Evolutionary conservation across 345 rosid genomes (phyloP), one percentile per base, ranked within the genome.

Genomic region (Bruguiera parviflora): DNA sequence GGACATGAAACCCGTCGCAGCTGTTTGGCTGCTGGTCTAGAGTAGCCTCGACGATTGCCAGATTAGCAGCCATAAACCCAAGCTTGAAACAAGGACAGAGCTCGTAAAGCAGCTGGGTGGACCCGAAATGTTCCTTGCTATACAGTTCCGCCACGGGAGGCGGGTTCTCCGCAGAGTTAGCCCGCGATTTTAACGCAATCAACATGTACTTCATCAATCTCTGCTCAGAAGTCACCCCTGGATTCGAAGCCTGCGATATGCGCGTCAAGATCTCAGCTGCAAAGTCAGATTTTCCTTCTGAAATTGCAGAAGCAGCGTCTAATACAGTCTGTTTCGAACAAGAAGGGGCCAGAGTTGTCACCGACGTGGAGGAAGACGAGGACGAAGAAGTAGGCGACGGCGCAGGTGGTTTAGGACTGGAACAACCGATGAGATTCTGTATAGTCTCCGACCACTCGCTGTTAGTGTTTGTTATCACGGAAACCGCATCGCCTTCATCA

Each of bases 381-480:
- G 97, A 89, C 16, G 92, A 85, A 19, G 89, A 84, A 3, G 96
- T 86, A 0, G 95, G 88, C 3, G 89, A 77, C 15, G 84, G 85
- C 6, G 85, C 64, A 73, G 81, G 70, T 68, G 77, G 82, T 43
- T 61, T 74, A 24, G 82, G 71, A 60, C 66, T 65, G 15, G 70
- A 59, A n/a, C 76, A 55, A 13, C 75, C 66, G 53, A 86, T 84
- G 81, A 90, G 83, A 73, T 71, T 82, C 64, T 86, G 93, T 29
- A 94, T 80, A 0, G 96, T 78, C 55, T 89, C 92, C 1, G 85
- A 86, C 97, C 97, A 89, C 77, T 93, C 97, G 80, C 85, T 90
- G 75, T 85, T 86, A 7, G 85, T 21, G 67, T 82, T 84, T 1
- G 96, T 92, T 58, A 92, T 83, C 51, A 81, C 99, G 0, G 97